A percentile compares a stretch with the other conserved stretches of the same genome.
These are phyloP conservation scores for Colletotrichum theobromicola DNA, from an alignment of 2,329 filamentous ascomycete species.

Conservation along the genomic window DNA sequence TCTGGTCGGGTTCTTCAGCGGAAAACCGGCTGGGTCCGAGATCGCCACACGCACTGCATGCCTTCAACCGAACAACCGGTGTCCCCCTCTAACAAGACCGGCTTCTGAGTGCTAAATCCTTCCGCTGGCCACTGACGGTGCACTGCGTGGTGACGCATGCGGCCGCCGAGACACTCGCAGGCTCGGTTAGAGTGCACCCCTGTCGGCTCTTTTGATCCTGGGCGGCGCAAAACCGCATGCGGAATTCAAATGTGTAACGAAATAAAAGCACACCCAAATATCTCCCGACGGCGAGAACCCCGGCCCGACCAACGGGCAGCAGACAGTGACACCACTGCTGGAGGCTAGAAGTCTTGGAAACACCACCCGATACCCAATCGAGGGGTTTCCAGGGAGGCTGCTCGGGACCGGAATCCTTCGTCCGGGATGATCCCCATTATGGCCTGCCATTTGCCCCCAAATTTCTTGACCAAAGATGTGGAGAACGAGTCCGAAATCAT, in stretches of 20 bases:
- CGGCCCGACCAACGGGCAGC: not conserved
- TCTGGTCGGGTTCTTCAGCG: not conserved
- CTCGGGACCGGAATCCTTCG: not conserved
- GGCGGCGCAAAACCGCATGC: not conserved
- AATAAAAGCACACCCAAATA: not conserved
- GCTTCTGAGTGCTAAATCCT: not conserved
- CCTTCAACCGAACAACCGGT: not conserved
- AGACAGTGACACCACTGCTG: not conserved
- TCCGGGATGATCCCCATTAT: slow-evolving; percentile 4
- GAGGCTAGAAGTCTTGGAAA: not conserved
- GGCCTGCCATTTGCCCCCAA: not conserved
- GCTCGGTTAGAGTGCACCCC: not conserved
- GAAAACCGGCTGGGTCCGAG: not conserved
- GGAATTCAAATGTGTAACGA: not conserved
- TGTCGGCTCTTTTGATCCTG: not conserved
- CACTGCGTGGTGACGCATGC: not conserved
- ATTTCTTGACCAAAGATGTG: not conserved
- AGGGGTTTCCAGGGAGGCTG: not conserved
- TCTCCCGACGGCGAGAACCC: not conserved
- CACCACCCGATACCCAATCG: not conserved
- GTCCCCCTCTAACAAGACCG: not conserved
- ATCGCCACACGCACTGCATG: not conserved
- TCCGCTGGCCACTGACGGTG: not conserved
- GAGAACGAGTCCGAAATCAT: not conserved
- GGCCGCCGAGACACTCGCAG: not conserved